phyloP scores from a whole-genome alignment of 441 rosid genomes.

The Omphalea diandra region DNA sequence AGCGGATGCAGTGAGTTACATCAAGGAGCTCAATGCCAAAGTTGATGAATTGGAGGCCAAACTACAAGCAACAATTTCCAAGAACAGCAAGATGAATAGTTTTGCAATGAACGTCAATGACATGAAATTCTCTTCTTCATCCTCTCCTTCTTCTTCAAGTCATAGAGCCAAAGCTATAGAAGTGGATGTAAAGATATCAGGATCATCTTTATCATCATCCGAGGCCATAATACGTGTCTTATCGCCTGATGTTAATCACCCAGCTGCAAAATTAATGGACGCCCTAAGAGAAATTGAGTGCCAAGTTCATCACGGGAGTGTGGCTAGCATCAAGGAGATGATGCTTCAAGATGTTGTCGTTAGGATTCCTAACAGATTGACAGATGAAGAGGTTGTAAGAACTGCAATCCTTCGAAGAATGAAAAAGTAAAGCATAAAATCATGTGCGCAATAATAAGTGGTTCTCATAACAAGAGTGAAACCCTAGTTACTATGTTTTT shows the following conservation, averaged over 20 bases:
- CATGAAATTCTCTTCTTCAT: too few species aligned
- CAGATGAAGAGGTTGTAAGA: conserved; percentile 31
- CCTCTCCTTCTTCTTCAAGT: conserved; percentile 6
- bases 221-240: conserved; percentile 46
- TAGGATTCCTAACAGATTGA: conserved; percentile 29
- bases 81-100: neutral
- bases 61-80: neutral
- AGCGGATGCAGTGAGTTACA: conserved; percentile 42
- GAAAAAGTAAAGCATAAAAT: conserved; percentile 4
- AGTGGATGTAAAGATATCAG: conserved; percentile 49
- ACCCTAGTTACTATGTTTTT: too few species aligned
- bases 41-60: conserved; percentile 30
- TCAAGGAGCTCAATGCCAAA: conserved; percentile 37
- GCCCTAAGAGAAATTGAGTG: conserved; percentile 40
- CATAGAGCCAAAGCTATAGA: conserved; percentile 18
- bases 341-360: conserved; percentile 50
- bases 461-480: too few species aligned
- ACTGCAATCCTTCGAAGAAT: conserved; percentile 31
- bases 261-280: conserved; percentile 45
- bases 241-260: conserved; percentile 35
- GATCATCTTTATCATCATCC: too few species aligned
- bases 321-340: conserved; percentile 34
- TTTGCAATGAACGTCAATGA: neutral
- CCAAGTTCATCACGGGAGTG: conserved; percentile 42
- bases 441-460: neutral